These are phyloP conservation scores for Strigomonas culicis DNA, from an alignment of 208 protist species.

Conservation along the genomic window DNA sequence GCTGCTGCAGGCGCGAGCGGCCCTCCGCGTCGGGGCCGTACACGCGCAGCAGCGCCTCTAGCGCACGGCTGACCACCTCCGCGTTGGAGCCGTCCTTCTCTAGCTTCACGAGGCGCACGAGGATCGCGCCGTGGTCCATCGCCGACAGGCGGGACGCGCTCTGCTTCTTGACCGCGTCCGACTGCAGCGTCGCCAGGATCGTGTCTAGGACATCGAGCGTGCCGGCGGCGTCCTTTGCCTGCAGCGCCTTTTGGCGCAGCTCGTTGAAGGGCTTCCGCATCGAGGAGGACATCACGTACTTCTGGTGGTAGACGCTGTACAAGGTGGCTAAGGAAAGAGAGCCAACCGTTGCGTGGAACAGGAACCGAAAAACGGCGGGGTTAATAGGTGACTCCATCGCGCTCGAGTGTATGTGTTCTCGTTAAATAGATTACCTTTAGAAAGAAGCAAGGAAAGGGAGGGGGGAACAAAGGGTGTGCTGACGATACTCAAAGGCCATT, in stretches of 20 bases:
- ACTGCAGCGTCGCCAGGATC: slow-evolving; percentile 50
- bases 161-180: slow-evolving; percentile 57
- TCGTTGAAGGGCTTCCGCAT: slow-evolving; percentile 30
- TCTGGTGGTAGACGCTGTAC: slow-evolving; percentile 79
- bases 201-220: slow-evolving; percentile 29
- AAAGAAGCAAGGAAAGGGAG: slow-evolving; percentile 4
- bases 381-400: slow-evolving; percentile 87
- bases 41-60: slow-evolving; percentile 49
- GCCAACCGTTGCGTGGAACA: slow-evolving; percentile 63
- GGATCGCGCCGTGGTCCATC: slow-evolving; percentile 29
- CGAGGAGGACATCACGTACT: slow-evolving; percentile 45
- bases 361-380: slow-evolving; percentile 57
- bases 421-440: not conserved
- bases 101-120: slow-evolving; percentile 54
- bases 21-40: slow-evolving; percentile 67
- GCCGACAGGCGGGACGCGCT: slow-evolving; percentile 45
- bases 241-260: slow-evolving; percentile 33
- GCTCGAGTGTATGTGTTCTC: not conserved
- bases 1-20: slow-evolving; percentile 30
- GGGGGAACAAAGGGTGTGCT: not conserved
- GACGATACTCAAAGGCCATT: not conserved
- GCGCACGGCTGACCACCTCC: slow-evolving; percentile 30
- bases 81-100: slow-evolving; percentile 70
- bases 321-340: slow-evolving; percentile 41
- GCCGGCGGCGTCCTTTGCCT: slow-evolving; percentile 40